Evolutionary conservation across 495 filamentous ascomycete genomes (phyloP).

Genomic region (Trichoderma erinaceum): DNA sequence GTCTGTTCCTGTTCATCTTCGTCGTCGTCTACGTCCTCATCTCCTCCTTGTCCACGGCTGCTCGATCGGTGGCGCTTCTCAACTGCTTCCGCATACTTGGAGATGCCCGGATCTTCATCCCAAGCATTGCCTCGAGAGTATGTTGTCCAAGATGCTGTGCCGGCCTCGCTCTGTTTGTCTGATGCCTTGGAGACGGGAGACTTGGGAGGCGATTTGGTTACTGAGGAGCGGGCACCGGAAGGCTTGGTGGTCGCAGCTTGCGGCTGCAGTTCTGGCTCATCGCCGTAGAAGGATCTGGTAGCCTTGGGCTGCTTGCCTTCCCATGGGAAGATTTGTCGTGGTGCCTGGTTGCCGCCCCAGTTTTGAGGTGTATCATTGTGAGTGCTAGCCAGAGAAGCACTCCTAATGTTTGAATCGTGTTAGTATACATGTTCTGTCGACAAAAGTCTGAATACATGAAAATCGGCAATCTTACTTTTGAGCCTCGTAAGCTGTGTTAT

Average conservation of each 20-base stretch:
- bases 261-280: conserved; percentile 4
- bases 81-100: conserved; percentile 67
- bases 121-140: conserved; percentile 68
- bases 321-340: conserved; percentile 79
- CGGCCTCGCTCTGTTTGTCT: conserved; percentile 35
- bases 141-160: conserved; percentile 53
- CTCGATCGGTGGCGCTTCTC: conserved; percentile 56
- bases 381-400: not conserved
- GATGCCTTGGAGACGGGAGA: conserved; percentile 19
- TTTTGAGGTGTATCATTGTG: not conserved
- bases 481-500: conserved; percentile 1
- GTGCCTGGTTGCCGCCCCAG: conserved; percentile 34
- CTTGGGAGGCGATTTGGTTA: conserved; percentile 27
- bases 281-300: conserved; percentile 40
- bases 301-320: conserved; percentile 58
- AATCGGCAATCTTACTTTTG: not conserved
- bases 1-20: not conserved
- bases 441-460: not conserved
- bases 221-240: conserved; percentile 28
- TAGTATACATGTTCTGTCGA: not conserved
- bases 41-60: conserved; percentile 46
- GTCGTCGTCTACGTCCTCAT: not conserved
- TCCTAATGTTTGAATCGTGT: not conserved
- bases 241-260: conserved; percentile 29
- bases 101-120: conserved; percentile 80